Base-by-base conservation (phyloP, 2,329 filamentous ascomycete genomes). In the Exophiala calicioides region DNA sequence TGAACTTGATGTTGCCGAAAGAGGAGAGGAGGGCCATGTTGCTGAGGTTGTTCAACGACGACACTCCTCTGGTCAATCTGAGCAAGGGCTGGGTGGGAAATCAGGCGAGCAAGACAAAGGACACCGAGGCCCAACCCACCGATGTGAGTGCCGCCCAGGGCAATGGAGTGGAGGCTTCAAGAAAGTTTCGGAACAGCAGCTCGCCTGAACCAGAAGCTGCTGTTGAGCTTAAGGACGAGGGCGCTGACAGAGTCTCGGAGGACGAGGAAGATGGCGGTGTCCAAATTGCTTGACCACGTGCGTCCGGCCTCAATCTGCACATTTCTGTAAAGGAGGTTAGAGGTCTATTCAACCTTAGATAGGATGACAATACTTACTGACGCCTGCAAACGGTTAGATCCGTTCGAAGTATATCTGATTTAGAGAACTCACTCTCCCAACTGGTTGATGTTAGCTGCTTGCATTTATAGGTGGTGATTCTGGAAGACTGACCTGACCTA, bases 1-100 rank as follows among this genome's bases (percentile, higher is more conserved):
- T 97, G 49, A 98, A 98, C 67, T 80, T 98, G 43, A 98, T 98
- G 93, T 76, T 98, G 62, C 91, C 93, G 38, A 98, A 98, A 74
- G 93, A 98, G 67, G 93, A 98, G 57, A 82, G 93, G 12, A 85
- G 83, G 18, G 93, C 93, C 1, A 94, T 97, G 88, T 73, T 97
- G 58, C 75, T 97, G 55, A 79, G 93, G 16, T 76, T 98, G 51
- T 98, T 85, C 72, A 94, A 96, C 64, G 91, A 97, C 59, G 85
- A 85, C 20, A 85, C 87, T 0, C 88, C 88, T 3, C 76, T 95
- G 36, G 79, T 95, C 53, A 94, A 93, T 65, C 79, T 49, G 35
- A 53, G 50, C 23, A 58, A 50, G 48, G 50, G 40, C 20, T 55
- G 44, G 53, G 39, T 23, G 12, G 41, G 29, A 20, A 48, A 39